Conservation (phyloP, 129 eudicot species). For the Chrysanthemum lavandulifolium region DNA sequence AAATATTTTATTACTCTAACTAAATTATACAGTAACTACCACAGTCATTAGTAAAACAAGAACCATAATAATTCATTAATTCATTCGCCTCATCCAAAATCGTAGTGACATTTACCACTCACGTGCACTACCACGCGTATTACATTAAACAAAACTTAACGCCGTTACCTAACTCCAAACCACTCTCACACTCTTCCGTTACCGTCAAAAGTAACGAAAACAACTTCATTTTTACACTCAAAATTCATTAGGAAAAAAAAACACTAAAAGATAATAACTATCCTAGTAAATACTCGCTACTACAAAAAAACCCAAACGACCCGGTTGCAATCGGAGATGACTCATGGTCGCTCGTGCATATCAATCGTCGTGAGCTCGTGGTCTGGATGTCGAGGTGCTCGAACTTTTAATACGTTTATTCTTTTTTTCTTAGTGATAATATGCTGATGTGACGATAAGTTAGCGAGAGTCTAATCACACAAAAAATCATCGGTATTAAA, state of each 20-base stretch:
- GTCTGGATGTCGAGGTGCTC: too few relatives aligned
- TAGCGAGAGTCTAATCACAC: too few relatives aligned
- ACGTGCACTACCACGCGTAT: constrained; percentile 31
- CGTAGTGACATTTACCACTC: constrained; percentile 21
- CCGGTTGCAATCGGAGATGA: constrained; percentile 1
- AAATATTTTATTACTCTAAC: not conserved
- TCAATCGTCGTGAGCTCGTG: too few relatives aligned
- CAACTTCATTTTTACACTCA: constrained; percentile 11
- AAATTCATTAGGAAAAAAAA: not conserved
- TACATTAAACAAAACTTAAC: constrained; percentile 11
- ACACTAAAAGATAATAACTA: too few relatives aligned
- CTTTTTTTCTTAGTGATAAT: too few relatives aligned
- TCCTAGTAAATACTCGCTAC: not conserved
- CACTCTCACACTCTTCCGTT: constrained; percentile 21
- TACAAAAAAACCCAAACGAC: constrained; percentile 7
- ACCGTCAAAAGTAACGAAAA: constrained; percentile 26
- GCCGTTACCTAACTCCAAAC: not conserved
- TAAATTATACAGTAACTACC: not conserved
- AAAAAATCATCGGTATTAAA: too few relatives aligned
- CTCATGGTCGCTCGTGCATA: too few relatives aligned
- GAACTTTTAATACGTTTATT: too few relatives aligned
- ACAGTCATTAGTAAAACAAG: not conserved
- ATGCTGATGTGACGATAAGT: too few relatives aligned
- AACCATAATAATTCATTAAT: constrained; percentile 13
- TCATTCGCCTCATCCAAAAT: constrained; percentile 18